Evolutionary conservation across 2,329 filamentous ascomycete species (phyloP).

Genomic region (Penicillium sp.): DNA sequence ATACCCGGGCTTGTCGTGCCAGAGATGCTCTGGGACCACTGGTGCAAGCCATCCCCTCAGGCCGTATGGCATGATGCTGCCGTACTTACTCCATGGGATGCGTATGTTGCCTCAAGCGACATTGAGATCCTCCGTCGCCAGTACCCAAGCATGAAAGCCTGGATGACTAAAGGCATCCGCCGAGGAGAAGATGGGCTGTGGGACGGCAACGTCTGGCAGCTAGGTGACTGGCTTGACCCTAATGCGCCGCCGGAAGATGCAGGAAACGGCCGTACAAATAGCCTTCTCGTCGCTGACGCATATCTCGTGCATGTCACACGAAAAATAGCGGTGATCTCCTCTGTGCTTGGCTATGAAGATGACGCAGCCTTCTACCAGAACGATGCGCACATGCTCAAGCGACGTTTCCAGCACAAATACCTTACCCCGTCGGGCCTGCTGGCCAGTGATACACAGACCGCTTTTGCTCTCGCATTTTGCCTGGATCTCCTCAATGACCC

Average conservation of each 20-base stretch:
- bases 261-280: slow-evolving; percentile 37
- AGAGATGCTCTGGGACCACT: slow-evolving; percentile 23
- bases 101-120: slow-evolving; percentile 43
- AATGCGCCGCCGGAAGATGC: slow-evolving; percentile 41
- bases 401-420: slow-evolving; percentile 37
- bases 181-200: slow-evolving; percentile 39
- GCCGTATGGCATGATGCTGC: slow-evolving; percentile 48
- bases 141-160: slow-evolving; percentile 42
- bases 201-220: slow-evolving; percentile 40
- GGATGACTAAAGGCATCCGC: slow-evolving; percentile 41
- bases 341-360: slow-evolving; percentile 26
- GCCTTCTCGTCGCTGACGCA: slow-evolving; percentile 45
- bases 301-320: slow-evolving; percentile 43
- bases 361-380: slow-evolving; percentile 29
- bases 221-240: slow-evolving; percentile 51
- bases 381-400: slow-evolving; percentile 22
- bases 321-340: slow-evolving; percentile 36
- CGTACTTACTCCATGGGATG: slow-evolving; percentile 41
- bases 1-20: slow-evolving; percentile 40
- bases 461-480: slow-evolving; percentile 27
- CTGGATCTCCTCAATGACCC: slow-evolving; percentile 29
- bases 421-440: slow-evolving; percentile 35
- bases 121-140: slow-evolving; percentile 39
- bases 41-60: slow-evolving; percentile 27
- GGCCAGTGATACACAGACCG: slow-evolving; percentile 40